Percentiles rank a stretch among this genome's conserved stretches.
Conservation (phyloP, 2,329 filamentous ascomycete species). For the Neocucurbitaria cava region DNA sequence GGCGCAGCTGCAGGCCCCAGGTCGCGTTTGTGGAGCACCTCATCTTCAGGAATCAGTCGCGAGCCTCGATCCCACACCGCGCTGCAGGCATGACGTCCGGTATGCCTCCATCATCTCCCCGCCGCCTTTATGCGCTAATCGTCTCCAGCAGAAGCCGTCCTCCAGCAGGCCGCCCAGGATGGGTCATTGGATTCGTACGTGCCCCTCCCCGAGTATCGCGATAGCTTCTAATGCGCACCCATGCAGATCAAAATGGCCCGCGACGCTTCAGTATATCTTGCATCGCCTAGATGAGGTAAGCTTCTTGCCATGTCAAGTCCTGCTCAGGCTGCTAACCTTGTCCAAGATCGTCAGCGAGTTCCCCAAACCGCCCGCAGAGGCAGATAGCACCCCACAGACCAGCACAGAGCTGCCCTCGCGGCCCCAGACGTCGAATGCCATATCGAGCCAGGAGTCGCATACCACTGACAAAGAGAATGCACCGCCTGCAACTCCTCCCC, state of each 20-base stretch:
- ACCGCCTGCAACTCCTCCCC: conserved; percentile 54
- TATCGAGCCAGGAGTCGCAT: conserved; percentile 56
- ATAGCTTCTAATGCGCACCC: conserved; percentile 37
- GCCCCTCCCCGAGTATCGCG: conserved; percentile 10
- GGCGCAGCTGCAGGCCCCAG: conserved; percentile 11
- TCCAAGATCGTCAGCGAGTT: conserved; percentile 78
- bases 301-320: not conserved
- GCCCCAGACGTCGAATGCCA: conserved; percentile 23
- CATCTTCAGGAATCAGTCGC: not conserved
- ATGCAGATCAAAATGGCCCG: conserved; percentile 72
- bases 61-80: conserved; percentile 2
- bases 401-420: conserved; percentile 26
- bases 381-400: conserved; percentile 52
- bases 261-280: conserved; percentile 69
- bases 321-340: conserved; percentile 7
- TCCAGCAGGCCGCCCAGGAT: conserved; percentile 64
- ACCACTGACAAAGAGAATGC: conserved; percentile 74
- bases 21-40: not conserved
- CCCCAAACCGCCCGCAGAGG: conserved; percentile 64
- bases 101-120: conserved; percentile 4
- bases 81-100: conserved; percentile 28
- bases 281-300: conserved; percentile 71
- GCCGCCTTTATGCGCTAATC: conserved; percentile 22
- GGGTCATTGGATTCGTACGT: conserved; percentile 66
- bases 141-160: conserved; percentile 55